phyloP scores from a whole-genome alignment of 805 yeast genomes.

The Myxozyma vanderwaltii region DNA sequence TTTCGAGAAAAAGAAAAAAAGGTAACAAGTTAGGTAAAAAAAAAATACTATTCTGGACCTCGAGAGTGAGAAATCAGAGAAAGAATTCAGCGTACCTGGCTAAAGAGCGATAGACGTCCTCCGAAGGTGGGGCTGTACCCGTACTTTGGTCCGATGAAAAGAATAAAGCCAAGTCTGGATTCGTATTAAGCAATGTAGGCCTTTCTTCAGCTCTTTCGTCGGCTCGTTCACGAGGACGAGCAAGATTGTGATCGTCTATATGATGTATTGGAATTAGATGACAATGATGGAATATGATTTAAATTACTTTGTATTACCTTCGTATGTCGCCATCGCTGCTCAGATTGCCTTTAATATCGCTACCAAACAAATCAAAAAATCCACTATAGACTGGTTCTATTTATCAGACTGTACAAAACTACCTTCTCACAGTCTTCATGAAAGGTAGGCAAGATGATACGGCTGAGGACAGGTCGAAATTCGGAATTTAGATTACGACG shows the following conservation, averaged over 20 bases:
- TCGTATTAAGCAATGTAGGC: slow-evolving; percentile 21
- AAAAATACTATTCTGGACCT: no score
- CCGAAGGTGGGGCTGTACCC: not conserved
- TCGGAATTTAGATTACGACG: not conserved
- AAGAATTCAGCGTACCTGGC: slow-evolving; percentile 13
- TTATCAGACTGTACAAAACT: no score
- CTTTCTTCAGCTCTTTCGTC: slow-evolving; percentile 6
- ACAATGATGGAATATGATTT: not conserved
- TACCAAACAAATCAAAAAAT: no score
- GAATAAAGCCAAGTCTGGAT: slow-evolving; percentile 31
- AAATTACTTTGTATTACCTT: slow-evolving; percentile 17
- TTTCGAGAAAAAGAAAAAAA: no score
- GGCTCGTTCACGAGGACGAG: not conserved
- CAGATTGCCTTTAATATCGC: no score
- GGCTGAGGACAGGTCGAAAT: not conserved
- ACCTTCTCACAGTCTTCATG: no score
- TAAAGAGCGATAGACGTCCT: slow-evolving; percentile 16
- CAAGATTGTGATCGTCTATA: slow-evolving; percentile 31
- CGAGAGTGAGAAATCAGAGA: not conserved
- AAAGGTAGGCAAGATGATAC: not conserved
- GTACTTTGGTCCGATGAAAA: slow-evolving; percentile 23
- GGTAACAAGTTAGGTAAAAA: not conserved
- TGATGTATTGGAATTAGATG: not conserved
- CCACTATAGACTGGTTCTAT: no score
- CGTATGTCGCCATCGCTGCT: slow-evolving; percentile 30